These are phyloP conservation scores for Ilyonectria robusta DNA, from an alignment of 2,329 filamentous ascomycete genomes.

Conservation along the genomic window DNA sequence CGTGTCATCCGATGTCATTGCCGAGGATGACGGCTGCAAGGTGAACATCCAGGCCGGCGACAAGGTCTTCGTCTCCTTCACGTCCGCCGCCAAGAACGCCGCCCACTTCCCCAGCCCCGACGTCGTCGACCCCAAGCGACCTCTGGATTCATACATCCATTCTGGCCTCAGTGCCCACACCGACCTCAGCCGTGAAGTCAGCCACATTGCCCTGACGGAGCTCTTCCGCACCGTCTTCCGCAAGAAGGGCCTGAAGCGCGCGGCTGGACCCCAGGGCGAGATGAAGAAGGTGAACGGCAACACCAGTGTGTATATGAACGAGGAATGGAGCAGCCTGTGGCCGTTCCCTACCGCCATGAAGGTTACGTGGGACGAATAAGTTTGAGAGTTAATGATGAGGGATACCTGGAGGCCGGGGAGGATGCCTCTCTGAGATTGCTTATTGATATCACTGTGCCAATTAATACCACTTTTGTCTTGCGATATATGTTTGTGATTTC, in stretches of 20 bases:
- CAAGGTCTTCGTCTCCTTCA: conserved; percentile 75
- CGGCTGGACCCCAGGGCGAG: conserved; percentile 74
- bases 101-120: conserved; percentile 73
- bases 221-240: conserved; percentile 78
- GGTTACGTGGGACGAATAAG: conserved; percentile 63
- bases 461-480: conserved; percentile 4
- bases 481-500: neutral
- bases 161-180: conserved; percentile 74
- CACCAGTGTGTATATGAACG: conserved; percentile 73
- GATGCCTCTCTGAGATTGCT: neutral
- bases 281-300: conserved; percentile 77
- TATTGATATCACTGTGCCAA: conserved; percentile 8
- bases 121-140: conserved; percentile 73
- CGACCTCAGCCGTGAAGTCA: conserved; percentile 73
- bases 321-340: conserved; percentile 71
- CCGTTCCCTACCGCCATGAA: conserved; percentile 69
- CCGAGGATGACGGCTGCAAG: conserved; percentile 66
- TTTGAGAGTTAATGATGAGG: conserved; percentile 16
- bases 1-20: conserved; percentile 59
- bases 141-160: conserved; percentile 75
- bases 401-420: neutral
- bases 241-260: conserved; percentile 72
- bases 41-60: conserved; percentile 69
- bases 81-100: conserved; percentile 68
- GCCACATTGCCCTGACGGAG: conserved; percentile 73